Conservation (phyloP, 805 yeast species). For the Phaffomyces antillensis region DNA sequence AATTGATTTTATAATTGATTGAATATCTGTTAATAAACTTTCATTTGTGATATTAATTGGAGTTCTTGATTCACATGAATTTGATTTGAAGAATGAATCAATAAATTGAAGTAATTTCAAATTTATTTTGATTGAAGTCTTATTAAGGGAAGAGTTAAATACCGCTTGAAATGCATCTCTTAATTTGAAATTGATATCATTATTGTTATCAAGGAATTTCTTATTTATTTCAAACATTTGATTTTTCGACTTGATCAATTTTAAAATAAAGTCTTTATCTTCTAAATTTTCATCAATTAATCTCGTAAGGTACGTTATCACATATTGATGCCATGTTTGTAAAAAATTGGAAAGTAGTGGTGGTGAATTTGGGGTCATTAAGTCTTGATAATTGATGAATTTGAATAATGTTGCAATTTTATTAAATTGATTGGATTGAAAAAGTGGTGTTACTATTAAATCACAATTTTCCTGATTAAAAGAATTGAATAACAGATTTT, state of each 20-base stretch:
- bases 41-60: too few relatives aligned
- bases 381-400: conserved; percentile 4
- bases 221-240: conserved; percentile 5
- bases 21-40: conserved; percentile 8
- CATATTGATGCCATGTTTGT: conserved; percentile 11
- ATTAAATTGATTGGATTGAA: conserved; percentile 5
- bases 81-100: conserved; percentile 15
- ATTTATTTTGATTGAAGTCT: conserved; percentile 4
- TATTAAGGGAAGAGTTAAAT: conserved; percentile 4
- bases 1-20: conserved; percentile 16
- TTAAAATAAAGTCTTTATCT: conserved; percentile 8
- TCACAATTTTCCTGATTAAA: conserved; percentile 1
- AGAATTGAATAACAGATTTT: conserved; percentile 6
- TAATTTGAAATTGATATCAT: conserved; percentile 13
- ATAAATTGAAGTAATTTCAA: conserved; percentile 11
- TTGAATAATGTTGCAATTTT: conserved; percentile 8
- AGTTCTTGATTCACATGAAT: background rate
- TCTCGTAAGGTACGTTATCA: conserved; percentile 6
- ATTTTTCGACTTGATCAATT: conserved; percentile 15
- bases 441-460: conserved; percentile 8
- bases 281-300: conserved; percentile 4
- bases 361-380: background rate
- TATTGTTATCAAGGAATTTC: conserved; percentile 7
- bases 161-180: conserved; percentile 17
- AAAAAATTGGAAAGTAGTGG: background rate